phyloP scores from a whole-genome alignment of 352 stramenopile genomes.

The Pythium apleroticum region DNA sequence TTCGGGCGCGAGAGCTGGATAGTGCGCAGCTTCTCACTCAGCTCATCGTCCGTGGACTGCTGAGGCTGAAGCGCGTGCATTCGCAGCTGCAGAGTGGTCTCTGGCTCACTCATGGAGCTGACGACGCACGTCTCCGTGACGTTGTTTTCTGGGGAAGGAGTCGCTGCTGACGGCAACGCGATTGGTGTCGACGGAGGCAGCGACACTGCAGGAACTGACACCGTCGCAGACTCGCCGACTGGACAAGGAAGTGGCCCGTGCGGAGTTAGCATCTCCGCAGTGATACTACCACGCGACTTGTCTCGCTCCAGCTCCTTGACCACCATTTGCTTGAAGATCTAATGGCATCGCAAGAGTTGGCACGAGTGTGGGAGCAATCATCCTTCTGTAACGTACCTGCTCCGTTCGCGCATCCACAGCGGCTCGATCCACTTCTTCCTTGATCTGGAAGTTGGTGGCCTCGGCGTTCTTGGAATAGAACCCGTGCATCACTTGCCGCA shows the following conservation, averaged over 20 bases:
- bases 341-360: too few species aligned
- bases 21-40: constrained; percentile 62
- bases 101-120: neutral
- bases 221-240: neutral
- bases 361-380: neutral
- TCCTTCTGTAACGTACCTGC: constrained; percentile 21
- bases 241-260: neutral
- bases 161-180: neutral
- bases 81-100: constrained; percentile 11
- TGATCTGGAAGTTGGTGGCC: constrained; percentile 64
- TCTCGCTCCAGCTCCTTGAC: constrained; percentile 46
- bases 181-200: neutral
- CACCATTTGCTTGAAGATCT: constrained; percentile 66
- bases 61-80: constrained; percentile 19
- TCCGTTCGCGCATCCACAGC: constrained; percentile 49
- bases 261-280: neutral
- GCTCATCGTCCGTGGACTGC: constrained; percentile 51
- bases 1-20: constrained; percentile 66
- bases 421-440: constrained; percentile 50
- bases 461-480: constrained; percentile 78
- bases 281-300: neutral
- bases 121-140: neutral
- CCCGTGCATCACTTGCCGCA: constrained; percentile 76
- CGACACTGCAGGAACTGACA: neutral
- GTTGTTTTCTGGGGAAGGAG: neutral